Conservation (phyloP, 1,284 basidiomycete species). For the Irpex lacteus region DNA sequence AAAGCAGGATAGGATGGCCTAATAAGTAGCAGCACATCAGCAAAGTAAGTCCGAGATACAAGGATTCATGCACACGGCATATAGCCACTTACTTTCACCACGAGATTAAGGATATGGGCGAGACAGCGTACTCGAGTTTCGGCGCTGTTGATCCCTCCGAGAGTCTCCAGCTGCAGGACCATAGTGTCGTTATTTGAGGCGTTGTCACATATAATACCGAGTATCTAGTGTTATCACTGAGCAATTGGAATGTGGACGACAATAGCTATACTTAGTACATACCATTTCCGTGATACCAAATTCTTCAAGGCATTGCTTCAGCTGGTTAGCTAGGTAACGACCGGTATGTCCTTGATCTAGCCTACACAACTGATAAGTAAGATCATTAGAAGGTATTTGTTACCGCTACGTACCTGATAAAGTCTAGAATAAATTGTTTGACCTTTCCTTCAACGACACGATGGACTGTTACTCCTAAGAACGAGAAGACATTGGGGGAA, state of each 20-base stretch:
- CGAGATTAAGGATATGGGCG: conserved; percentile 16
- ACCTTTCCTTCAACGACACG: conserved; percentile 11
- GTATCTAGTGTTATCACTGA: conserved; percentile 14
- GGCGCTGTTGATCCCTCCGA: conserved; percentile 10
- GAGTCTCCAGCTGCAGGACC: conserved; percentile 16
- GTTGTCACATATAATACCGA: conserved; percentile 29
- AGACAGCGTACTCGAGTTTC: conserved; percentile 25
- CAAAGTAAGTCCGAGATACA: too few relatives aligned
- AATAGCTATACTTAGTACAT: neutral
- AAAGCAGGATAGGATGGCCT: neutral
- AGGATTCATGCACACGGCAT: neutral
- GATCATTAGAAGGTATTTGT: too few relatives aligned
- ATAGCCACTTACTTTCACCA: conserved; percentile 12
- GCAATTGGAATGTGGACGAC: neutral
- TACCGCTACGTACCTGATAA: conserved; percentile 12
- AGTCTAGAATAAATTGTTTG: conserved; percentile 15
- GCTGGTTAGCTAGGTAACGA: conserved; percentile 13
- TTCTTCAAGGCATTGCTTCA: conserved; percentile 13
- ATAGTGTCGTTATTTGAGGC: conserved; percentile 27
- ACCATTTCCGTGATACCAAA: conserved; percentile 19
- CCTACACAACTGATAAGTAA: neutral
- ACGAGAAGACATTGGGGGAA: conserved; percentile 18
- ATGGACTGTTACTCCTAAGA: conserved; percentile 16
- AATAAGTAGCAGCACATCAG: neutral
- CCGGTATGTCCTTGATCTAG: conserved; percentile 16